Conservation (phyloP, 306 rosid genomes). For the Psophocarpus tetragonolobus region DNA sequence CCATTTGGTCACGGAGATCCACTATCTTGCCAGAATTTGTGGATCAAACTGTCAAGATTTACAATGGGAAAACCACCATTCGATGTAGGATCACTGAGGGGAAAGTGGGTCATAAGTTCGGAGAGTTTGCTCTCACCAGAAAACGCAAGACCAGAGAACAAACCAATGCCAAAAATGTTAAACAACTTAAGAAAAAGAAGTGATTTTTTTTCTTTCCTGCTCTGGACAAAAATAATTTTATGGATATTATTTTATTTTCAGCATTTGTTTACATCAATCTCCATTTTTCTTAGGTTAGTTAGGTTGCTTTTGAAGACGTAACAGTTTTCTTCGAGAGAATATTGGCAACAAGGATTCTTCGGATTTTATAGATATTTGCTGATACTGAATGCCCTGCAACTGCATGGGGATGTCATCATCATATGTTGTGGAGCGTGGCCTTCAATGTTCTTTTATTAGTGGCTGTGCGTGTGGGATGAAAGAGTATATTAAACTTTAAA, state of each 20-base stretch:
- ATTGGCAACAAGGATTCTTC: constrained; percentile 15
- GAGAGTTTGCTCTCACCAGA: constrained; percentile 49
- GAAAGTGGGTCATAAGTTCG: constrained; percentile 49
- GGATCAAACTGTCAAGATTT: constrained; percentile 40
- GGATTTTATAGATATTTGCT: background rate
- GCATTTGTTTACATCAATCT: constrained; percentile 3
- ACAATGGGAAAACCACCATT: constrained; percentile 43
- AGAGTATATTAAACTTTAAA: too few relatives aligned
- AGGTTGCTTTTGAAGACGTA: background rate
- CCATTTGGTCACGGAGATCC: constrained; percentile 47
- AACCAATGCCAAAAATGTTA: constrained; percentile 35
- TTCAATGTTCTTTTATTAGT: too few relatives aligned
- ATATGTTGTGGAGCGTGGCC: too few relatives aligned
- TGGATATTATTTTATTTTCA: background rate
- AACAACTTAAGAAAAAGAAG: constrained; percentile 47
- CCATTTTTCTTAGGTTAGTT: constrained; percentile 23
- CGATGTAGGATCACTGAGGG: constrained; percentile 45
- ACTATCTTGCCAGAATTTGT: constrained; percentile 45
- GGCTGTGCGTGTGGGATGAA: too few relatives aligned
- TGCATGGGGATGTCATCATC: background rate
- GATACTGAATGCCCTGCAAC: background rate
- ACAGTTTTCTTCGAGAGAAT: background rate
- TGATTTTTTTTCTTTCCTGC: background rate
- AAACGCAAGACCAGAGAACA: constrained; percentile 44
- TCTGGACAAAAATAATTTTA: background rate